phyloP scores from a whole-genome alignment of 2,329 filamentous ascomycete genomes.

The Aspergillus fumigatiaffinis region DNA sequence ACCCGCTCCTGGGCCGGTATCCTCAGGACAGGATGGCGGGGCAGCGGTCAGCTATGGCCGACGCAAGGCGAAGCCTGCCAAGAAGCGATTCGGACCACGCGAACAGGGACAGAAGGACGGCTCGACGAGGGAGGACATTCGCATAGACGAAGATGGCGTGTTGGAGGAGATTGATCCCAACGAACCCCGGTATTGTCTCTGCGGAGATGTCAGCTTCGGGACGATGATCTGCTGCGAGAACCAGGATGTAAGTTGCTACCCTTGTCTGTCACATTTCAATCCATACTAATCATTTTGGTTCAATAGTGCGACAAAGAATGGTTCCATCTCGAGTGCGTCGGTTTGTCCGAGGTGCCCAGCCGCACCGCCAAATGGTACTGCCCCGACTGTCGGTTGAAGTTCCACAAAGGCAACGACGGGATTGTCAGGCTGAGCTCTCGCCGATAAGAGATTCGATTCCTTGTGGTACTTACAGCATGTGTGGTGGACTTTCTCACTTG shows the following conservation, averaged over 20 bases:
- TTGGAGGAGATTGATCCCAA: conserved; percentile 55
- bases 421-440: conserved; percentile 26
- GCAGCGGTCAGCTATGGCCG: conserved; percentile 60
- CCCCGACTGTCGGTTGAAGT: conserved; percentile 55
- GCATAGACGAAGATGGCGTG: conserved; percentile 47
- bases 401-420: conserved; percentile 40
- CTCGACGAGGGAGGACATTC: conserved; percentile 32
- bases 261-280: neutral
- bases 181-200: conserved; percentile 62
- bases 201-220: conserved; percentile 61
- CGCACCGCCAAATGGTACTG: conserved; percentile 64
- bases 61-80: conserved; percentile 52
- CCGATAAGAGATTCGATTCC: neutral
- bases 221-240: conserved; percentile 65
- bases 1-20: conserved; percentile 58
- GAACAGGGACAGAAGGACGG: conserved; percentile 35
- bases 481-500: neutral
- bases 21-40: conserved; percentile 54
- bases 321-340: conserved; percentile 63
- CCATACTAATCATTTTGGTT: conserved; percentile 11
- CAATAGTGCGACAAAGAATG: conserved; percentile 61
- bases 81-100: conserved; percentile 35
- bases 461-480: neutral
- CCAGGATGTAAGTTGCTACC: conserved; percentile 45
- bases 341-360: conserved; percentile 55